phyloP scores from a whole-genome alignment of 805 yeast species.

The Saturnispora hagleri region DNA sequence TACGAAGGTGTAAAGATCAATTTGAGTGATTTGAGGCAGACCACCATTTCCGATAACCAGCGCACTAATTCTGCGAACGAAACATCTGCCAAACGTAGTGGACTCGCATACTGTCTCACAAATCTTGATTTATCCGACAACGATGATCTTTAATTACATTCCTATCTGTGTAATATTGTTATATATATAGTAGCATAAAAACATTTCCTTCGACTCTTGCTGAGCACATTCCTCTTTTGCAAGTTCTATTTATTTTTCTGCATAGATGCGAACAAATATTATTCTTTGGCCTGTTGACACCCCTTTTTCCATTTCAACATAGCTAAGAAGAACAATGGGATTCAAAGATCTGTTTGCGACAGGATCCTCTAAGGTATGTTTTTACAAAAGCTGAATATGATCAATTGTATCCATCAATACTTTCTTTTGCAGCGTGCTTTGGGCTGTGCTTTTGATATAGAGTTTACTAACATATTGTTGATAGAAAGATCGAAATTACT shows the following conservation, averaged over 20 bases:
- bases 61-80: not conserved
- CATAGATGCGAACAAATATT: not conserved
- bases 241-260: not conserved
- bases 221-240: not conserved
- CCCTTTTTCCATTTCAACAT: not conserved
- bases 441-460: not conserved
- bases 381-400: no score
- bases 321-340: conserved; percentile 15
- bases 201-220: not conserved
- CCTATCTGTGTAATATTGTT: not conserved
- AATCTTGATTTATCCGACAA: conserved; percentile 8
- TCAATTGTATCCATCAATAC: not conserved
- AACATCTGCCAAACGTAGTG: conserved; percentile 3
- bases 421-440: not conserved
- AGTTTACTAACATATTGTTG: not conserved
- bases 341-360: conserved; percentile 20
- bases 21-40: not conserved
- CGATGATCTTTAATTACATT: not conserved
- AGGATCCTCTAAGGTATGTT: conserved; percentile 22
- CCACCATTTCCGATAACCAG: not conserved
- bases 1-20: not conserved
- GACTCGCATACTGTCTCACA: conserved; percentile 13
- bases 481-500: conserved; percentile 2
- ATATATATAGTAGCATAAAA: not conserved
- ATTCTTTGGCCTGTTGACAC: not conserved